phyloP scores from a whole-genome alignment of 306 rosid genomes.

The Arachis hypogaea region DNA sequence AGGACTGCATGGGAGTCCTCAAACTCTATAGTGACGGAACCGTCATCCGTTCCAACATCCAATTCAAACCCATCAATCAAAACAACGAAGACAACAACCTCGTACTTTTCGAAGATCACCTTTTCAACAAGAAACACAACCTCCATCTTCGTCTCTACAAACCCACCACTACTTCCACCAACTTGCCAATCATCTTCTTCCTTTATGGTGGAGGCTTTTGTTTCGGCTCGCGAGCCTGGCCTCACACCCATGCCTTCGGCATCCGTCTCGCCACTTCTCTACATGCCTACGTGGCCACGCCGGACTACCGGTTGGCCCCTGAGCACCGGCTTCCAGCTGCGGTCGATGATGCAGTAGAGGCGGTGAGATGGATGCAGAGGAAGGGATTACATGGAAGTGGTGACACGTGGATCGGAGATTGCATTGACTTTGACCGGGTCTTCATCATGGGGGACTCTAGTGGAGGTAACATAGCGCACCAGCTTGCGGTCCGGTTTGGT shows the following conservation, averaged over 20 bases:
- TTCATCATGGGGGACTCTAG: slow-evolving; percentile 77
- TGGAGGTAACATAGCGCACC: slow-evolving; percentile 86
- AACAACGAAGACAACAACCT: slow-evolving; percentile 37
- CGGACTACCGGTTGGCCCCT: slow-evolving; percentile 72
- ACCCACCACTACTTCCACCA: slow-evolving; percentile 37
- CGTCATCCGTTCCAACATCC: slow-evolving; percentile 53
- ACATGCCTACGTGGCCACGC: slow-evolving; percentile 49
- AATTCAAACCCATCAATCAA: slow-evolving; percentile 37
- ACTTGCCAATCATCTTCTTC: slow-evolving; percentile 56
- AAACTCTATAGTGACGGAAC: slow-evolving; percentile 73
- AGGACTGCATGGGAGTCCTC: slow-evolving; percentile 81
- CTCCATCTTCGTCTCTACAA: slow-evolving; percentile 69
- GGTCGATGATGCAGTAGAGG: slow-evolving; percentile 58
- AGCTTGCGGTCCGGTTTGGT: slow-evolving; percentile 64
- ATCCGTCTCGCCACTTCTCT: slow-evolving; percentile 53
- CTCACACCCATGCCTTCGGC: slow-evolving; percentile 62
- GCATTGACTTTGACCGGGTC: slow-evolving; percentile 57
- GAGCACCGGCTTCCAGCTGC: slow-evolving; percentile 77
- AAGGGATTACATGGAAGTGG: slow-evolving; percentile 32
- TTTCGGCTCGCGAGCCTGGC: slow-evolving; percentile 71
- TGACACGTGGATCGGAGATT: slow-evolving; percentile 54
- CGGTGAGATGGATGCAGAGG: slow-evolving; percentile 61
- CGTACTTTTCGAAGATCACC: slow-evolving; percentile 54
- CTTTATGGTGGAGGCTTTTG: slow-evolving; percentile 86
- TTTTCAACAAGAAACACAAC: slow-evolving; percentile 45